Conservation (phyloP, 2,329 filamentous ascomycete genomes). For the Stagonosporopsis vannaccii region DNA sequence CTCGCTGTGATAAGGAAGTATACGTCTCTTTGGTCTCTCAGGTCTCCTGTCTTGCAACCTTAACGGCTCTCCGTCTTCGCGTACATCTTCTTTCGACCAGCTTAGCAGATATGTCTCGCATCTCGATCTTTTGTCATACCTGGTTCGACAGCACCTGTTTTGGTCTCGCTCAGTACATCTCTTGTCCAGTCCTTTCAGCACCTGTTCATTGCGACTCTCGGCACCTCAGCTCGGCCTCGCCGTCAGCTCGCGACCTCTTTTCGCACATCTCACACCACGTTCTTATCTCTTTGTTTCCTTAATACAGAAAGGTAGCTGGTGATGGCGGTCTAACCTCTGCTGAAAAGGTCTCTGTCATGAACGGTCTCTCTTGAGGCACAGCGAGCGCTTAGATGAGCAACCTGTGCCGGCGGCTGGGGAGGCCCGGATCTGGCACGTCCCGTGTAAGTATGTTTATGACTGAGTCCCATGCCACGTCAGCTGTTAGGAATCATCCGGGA, state of each 20-base stretch:
- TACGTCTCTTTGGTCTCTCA: background rate
- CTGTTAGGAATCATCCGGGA: constrained; percentile 6
- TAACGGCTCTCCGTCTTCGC: background rate
- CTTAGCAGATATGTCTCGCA: background rate
- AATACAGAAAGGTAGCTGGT: constrained; percentile 15
- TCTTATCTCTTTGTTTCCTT: constrained; percentile 10
- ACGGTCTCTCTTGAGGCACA: constrained; percentile 14
- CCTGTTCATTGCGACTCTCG: background rate
- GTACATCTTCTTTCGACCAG: background rate
- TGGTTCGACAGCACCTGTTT: background rate
- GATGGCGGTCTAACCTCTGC: constrained; percentile 11
- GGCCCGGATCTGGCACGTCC: constrained; percentile 11
- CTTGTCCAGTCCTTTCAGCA: background rate
- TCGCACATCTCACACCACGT: background rate
- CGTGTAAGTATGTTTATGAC: constrained; percentile 8
- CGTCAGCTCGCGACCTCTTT: background rate
- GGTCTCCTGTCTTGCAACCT: background rate
- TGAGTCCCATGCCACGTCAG: constrained; percentile 10
- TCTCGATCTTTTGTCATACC: background rate
- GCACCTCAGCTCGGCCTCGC: background rate
- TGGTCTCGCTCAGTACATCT: background rate
- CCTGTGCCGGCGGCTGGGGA: constrained; percentile 17
- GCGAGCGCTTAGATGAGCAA: constrained; percentile 19
- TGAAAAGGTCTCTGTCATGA: constrained; percentile 17
- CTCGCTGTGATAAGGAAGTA: background rate